phyloP scores from a whole-genome alignment of 2,329 filamentous ascomycete species.

The Phialocephala sp. region DNA sequence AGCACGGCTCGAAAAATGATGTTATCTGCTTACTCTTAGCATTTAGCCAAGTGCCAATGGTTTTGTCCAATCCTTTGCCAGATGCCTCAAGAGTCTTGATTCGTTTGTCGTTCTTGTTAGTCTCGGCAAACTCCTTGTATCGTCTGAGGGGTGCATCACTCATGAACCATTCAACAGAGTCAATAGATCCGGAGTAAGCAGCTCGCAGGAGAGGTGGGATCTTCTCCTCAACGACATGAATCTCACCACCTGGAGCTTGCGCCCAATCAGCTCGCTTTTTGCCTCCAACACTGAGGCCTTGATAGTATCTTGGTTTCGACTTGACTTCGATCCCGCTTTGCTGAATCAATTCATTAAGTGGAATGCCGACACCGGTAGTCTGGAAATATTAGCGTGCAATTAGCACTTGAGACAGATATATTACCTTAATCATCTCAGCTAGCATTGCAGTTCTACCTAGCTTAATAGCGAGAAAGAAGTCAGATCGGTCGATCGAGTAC shows the following conservation, averaged over 20 bases:
- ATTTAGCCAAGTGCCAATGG: conserved; percentile 66
- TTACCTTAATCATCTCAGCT: conserved; percentile 64
- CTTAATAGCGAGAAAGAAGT: conserved; percentile 53
- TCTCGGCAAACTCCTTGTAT: conserved; percentile 72
- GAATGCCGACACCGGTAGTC: conserved; percentile 70
- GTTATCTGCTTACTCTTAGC: conserved; percentile 57
- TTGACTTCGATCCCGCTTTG: conserved; percentile 67
- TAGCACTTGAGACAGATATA: background rate
- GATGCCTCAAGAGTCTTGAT: conserved; percentile 65
- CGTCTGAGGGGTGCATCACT: conserved; percentile 70
- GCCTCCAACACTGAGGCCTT: conserved; percentile 77
- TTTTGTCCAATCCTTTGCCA: conserved; percentile 66
- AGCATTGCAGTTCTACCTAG: conserved; percentile 62
- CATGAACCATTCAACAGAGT: conserved; percentile 77
- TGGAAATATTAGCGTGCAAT: background rate
- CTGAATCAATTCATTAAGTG: conserved; percentile 69
- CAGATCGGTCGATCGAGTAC: conserved; percentile 39
- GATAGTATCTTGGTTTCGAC: conserved; percentile 74
- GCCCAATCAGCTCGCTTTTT: conserved; percentile 80
- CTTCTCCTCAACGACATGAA: conserved; percentile 49
- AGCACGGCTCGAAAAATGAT: background rate
- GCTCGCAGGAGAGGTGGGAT: conserved; percentile 66
- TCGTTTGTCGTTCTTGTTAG: conserved; percentile 64
- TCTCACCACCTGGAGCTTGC: conserved; percentile 61
- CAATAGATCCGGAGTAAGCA: conserved; percentile 62